These are phyloP conservation scores for Friedmanniomyces endolithicus DNA, from an alignment of 495 filamentous ascomycete genomes.

Conservation along the genomic window DNA sequence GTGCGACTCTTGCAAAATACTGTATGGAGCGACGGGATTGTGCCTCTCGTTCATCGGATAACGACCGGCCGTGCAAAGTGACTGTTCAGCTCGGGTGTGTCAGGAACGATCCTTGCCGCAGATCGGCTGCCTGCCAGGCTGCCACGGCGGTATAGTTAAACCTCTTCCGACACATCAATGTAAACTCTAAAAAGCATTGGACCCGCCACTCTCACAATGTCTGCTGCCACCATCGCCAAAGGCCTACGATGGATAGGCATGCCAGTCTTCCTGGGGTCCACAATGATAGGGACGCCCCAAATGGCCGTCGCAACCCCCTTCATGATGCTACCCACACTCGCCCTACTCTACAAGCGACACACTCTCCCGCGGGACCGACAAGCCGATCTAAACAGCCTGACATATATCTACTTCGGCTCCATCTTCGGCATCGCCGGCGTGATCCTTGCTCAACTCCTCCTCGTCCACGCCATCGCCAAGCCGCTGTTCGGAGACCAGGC, in stretches of 20 bases:
- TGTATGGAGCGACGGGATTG: too few relatives aligned
- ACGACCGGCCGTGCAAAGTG: too few relatives aligned
- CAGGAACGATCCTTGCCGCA: too few relatives aligned
- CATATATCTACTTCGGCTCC: neutral
- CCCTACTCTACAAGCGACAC: neutral
- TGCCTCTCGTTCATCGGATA: too few relatives aligned
- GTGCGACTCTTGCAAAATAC: too few relatives aligned
- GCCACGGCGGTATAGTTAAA: too few relatives aligned
- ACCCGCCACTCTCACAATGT: neutral
- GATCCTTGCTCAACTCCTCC: neutral
- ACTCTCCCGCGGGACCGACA: neutral
- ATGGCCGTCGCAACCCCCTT: neutral
- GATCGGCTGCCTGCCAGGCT: too few relatives aligned
- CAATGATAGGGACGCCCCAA: neutral
- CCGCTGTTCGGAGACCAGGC: neutral
- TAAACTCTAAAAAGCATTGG: too few relatives aligned
- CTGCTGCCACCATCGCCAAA: neutral
- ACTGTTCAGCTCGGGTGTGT: too few relatives aligned
- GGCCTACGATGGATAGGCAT: neutral
- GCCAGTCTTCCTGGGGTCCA: neutral
- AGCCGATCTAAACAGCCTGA: slow-evolving; percentile 2
- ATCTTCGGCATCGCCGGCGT: neutral
- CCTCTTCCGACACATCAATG: too few relatives aligned
- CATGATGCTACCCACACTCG: slow-evolving; percentile 3
- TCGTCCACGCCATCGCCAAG: neutral